Evolutionary conservation across 495 filamentous ascomycete species (phyloP).

Genomic region (Hyaloscypha hepaticicola): DNA sequence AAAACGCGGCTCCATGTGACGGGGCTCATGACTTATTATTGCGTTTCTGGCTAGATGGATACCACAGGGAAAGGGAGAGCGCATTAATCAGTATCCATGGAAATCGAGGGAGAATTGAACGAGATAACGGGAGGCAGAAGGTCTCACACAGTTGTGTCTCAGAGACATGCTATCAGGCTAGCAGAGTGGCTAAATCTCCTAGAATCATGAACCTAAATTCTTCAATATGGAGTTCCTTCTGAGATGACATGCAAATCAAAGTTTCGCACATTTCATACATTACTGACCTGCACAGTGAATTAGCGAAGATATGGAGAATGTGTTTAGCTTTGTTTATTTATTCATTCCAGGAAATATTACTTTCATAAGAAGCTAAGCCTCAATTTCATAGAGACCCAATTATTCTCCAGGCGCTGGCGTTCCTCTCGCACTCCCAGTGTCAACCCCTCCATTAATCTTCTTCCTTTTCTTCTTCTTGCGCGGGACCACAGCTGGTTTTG

Average conservation of each 20-base stretch:
- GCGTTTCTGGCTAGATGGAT: neutral
- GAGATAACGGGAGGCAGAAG: neutral
- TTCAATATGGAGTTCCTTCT: neutral
- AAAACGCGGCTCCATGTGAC: neutral
- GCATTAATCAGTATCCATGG: neutral
- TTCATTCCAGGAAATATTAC: neutral
- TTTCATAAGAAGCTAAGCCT: neutral
- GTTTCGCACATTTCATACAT: neutral
- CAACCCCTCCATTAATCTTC: constrained; percentile 47
- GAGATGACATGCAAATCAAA: neutral
- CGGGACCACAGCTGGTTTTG: constrained; percentile 71
- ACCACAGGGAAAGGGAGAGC: no score
- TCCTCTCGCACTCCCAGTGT: constrained; percentile 42
- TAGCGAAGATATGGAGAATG: neutral
- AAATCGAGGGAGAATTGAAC: neutral
- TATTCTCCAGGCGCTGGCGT: constrained; percentile 38
- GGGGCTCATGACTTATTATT: neutral
- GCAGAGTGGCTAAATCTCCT: neutral
- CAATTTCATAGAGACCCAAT: neutral
- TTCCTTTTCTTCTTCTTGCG: constrained; percentile 70
- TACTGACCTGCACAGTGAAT: neutral
- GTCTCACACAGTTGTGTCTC: neutral
- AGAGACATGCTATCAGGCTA: neutral
- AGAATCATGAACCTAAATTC: neutral
- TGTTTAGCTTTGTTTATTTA: neutral